A percentile compares a stretch with the other conserved stretches of the same genome.
These are phyloP conservation scores for Dalbergia cochinchinensis DNA, from an alignment of 306 rosid species.

Conservation along the genomic window DNA sequence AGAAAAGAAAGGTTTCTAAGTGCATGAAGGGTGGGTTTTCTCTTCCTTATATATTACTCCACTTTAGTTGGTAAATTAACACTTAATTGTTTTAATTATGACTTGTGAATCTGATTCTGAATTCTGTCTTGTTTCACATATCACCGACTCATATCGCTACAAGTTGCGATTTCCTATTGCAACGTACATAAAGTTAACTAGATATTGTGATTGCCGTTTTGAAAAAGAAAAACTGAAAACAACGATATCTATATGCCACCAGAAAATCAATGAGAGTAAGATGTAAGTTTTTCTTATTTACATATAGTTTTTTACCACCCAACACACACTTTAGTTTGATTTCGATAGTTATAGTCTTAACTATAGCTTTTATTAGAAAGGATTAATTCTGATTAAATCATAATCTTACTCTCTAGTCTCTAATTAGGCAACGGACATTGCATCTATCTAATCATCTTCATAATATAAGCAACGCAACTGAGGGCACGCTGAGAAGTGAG, in stretches of 20 bases:
- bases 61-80: no score
- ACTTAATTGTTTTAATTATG: no score
- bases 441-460: background rate
- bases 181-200: background rate
- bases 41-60: no score
- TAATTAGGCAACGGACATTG: background rate
- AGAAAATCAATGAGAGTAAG: background rate
- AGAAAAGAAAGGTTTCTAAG: no score
- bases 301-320: background rate
- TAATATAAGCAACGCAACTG: no score
- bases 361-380: background rate
- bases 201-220: constrained; percentile 3
- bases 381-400: background rate
- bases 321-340: background rate
- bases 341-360: background rate
- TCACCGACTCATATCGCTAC: background rate
- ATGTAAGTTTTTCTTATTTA: background rate
- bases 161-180: background rate
- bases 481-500: no score
- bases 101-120: background rate
- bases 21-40: no score
- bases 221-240: background rate
- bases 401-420: background rate
- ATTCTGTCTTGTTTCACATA: background rate
- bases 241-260: constrained; percentile 4